Conservation (phyloP, 371 early-diverging fungal species). For the Apophysomyces sp. region DNA sequence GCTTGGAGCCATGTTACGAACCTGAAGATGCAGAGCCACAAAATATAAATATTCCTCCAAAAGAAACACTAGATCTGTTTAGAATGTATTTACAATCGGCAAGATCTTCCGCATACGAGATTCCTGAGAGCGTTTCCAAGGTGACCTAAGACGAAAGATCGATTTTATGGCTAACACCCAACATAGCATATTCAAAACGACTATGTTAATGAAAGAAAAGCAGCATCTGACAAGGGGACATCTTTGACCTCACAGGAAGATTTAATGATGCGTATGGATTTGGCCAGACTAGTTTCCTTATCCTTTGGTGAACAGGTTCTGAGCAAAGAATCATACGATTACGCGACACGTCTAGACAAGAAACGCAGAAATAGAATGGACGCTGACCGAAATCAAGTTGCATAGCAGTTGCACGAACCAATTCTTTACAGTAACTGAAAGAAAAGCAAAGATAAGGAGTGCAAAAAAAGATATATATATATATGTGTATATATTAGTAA, state of each 20-base stretch:
- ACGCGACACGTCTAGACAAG: slow-evolving; percentile 32
- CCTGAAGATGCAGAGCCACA: slow-evolving; percentile 9
- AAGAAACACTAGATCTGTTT: slow-evolving; percentile 39
- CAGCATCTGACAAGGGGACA: slow-evolving; percentile 31
- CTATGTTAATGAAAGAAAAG: slow-evolving; percentile 56
- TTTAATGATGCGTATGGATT: slow-evolving; percentile 43
- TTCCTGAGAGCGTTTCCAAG: slow-evolving; percentile 56
- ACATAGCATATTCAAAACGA: slow-evolving; percentile 53
- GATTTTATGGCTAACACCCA: neutral
- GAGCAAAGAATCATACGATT: slow-evolving; percentile 34
- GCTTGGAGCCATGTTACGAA: slow-evolving; percentile 22
- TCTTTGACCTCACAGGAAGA: slow-evolving; percentile 45
- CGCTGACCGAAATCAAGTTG: neutral
- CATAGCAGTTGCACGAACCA: too few relatives aligned
- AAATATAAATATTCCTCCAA: slow-evolving; percentile 7
- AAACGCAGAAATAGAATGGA: slow-evolving; percentile 13
- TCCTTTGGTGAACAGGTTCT: slow-evolving; percentile 40
- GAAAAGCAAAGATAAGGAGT: too few relatives aligned
- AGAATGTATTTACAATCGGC: slow-evolving; percentile 51
- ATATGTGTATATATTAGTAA: too few relatives aligned
- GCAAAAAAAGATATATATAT: too few relatives aligned
- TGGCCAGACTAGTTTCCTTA: slow-evolving; percentile 31
- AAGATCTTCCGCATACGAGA: slow-evolving; percentile 43
- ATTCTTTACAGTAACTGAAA: too few relatives aligned
- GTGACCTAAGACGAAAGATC: slow-evolving; percentile 17